A percentile compares a stretch with the other conserved stretches of the same genome.
phyloP scores from a whole-genome alignment of 2,329 filamentous ascomycete species.

The Stagonosporopsis chrysanthemi region DNA sequence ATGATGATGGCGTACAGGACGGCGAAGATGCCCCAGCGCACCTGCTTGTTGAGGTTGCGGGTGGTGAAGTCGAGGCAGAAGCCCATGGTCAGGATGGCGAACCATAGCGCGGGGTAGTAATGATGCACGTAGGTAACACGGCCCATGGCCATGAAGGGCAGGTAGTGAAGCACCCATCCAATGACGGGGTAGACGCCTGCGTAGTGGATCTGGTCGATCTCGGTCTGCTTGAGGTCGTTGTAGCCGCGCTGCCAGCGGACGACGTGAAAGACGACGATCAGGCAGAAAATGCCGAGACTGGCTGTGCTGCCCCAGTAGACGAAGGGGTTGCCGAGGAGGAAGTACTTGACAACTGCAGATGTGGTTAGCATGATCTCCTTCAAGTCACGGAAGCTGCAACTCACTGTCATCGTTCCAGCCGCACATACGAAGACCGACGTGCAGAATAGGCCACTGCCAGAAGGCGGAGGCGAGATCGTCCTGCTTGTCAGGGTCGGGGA shows the following conservation, averaged over 20 bases:
- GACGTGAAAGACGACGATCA: conserved; percentile 82
- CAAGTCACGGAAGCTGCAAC: conserved; percentile 11
- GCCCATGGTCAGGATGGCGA: conserved; percentile 87
- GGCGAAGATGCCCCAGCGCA: conserved; percentile 75
- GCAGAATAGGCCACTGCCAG: conserved; percentile 97
- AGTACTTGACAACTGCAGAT: conserved; percentile 81
- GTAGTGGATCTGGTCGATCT: conserved; percentile 96
- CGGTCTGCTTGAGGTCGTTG: conserved; percentile 76
- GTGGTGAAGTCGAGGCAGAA: conserved; percentile 89
- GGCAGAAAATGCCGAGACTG: conserved; percentile 74
- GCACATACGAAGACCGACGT: conserved; percentile 98
- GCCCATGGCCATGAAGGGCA: conserved; percentile 96
- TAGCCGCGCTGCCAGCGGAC: conserved; percentile 97
- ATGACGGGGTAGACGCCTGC: conserved; percentile 87
- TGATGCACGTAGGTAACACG: conserved; percentile 99
- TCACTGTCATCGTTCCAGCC: conserved; percentile 87
- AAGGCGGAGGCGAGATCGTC: conserved; percentile 95
- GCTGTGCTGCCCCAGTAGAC: conserved; percentile 95
- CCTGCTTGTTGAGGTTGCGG: conserved; percentile 67
- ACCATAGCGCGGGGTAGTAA: conserved; percentile 98
- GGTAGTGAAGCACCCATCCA: conserved; percentile 95
- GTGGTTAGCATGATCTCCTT: conserved; percentile 22
- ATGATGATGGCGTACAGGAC: conserved; percentile 77
- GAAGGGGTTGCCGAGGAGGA: conserved; percentile 93
- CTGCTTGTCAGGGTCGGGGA: conserved; percentile 98